Percentiles rank a stretch among this genome's conserved stretches.
Conservation (phyloP, 2,329 filamentous ascomycete species). For the Parastagonospora avenae region DNA sequence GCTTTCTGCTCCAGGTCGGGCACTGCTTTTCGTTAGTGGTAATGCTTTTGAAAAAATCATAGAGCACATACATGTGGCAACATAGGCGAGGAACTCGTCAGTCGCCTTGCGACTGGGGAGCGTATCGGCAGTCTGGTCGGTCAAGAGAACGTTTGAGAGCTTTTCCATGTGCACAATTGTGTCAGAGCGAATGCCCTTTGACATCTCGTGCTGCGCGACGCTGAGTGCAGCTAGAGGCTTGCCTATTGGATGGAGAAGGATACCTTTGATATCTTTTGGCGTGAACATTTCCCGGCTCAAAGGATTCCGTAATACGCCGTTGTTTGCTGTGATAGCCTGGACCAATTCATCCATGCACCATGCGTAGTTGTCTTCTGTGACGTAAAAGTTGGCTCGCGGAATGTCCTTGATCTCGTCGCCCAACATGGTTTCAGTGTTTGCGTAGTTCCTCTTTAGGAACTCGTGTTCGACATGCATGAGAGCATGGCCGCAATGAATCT, state of each 20-base stretch:
- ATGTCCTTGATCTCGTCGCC: slow-evolving; percentile 40
- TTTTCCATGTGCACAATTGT: slow-evolving; percentile 40
- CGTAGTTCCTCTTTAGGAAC: slow-evolving; percentile 38
- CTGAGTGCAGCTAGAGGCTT: slow-evolving; percentile 33
- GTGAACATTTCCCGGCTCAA: slow-evolving; percentile 44
- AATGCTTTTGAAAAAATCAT: background rate
- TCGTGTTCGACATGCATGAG: slow-evolving; percentile 47
- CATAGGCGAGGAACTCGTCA: slow-evolving; percentile 41
- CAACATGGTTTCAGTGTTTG: slow-evolving; percentile 45
- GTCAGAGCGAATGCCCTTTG: slow-evolving; percentile 36
- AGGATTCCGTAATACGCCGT: slow-evolving; percentile 41
- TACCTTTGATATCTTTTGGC: slow-evolving; percentile 38
- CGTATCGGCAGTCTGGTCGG: slow-evolving; percentile 33
- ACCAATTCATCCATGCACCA: slow-evolving; percentile 47
- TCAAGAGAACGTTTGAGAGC: slow-evolving; percentile 30
- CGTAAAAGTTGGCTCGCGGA: slow-evolving; percentile 41
- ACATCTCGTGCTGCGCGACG: slow-evolving; percentile 39
- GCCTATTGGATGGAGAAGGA: slow-evolving; percentile 33
- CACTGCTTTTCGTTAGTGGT: slow-evolving; percentile 14
- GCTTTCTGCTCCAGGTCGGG: slow-evolving; percentile 37
- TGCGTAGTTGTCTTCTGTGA: slow-evolving; percentile 48
- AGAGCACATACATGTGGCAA: slow-evolving; percentile 35
- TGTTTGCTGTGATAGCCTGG: slow-evolving; percentile 36
- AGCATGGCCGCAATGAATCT: slow-evolving; percentile 32
- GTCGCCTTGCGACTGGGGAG: slow-evolving; percentile 37